These are phyloP conservation scores for Aspergillus transmontanensis DNA, from an alignment of 2,329 filamentous ascomycete genomes.

Conservation along the genomic window DNA sequence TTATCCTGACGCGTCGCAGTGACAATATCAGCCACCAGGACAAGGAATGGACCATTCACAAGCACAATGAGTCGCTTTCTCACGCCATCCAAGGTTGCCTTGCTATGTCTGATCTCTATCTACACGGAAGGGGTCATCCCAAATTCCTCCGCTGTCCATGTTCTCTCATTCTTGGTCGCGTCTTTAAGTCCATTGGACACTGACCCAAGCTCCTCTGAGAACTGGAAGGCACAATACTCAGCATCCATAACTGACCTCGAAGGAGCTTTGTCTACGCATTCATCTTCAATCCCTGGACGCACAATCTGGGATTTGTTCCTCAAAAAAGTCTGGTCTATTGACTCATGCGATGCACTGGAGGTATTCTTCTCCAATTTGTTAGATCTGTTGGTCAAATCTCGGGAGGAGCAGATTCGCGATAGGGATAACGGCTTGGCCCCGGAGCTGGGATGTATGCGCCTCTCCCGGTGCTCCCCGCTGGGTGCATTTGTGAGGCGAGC, in stretches of 20 bases:
- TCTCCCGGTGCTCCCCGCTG: constrained; percentile 75
- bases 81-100: constrained; percentile 83
- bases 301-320: constrained; percentile 89
- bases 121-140: constrained; percentile 75
- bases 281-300: constrained; percentile 67
- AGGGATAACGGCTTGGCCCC: constrained; percentile 56
- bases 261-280: constrained; percentile 46
- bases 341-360: constrained; percentile 79
- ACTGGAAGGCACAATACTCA: constrained; percentile 34
- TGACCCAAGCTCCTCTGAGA: constrained; percentile 23
- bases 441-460: constrained; percentile 57
- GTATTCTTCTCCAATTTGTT: constrained; percentile 68
- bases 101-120: constrained; percentile 77
- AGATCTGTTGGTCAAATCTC: constrained; percentile 62
- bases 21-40: neutral
- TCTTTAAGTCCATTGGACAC: constrained; percentile 59
- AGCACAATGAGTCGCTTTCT: constrained; percentile 74
- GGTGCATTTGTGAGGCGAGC: constrained; percentile 78
- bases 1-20: neutral
- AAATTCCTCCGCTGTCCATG: constrained; percentile 68
- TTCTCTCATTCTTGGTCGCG: constrained; percentile 77
- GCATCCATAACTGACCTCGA: constrained; percentile 52
- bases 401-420: constrained; percentile 61
- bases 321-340: constrained; percentile 77
- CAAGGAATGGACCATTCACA: constrained; percentile 4